phyloP scores from a whole-genome alignment of 192 early-diverging fungal genomes.

The Backusella macrospora region DNA sequence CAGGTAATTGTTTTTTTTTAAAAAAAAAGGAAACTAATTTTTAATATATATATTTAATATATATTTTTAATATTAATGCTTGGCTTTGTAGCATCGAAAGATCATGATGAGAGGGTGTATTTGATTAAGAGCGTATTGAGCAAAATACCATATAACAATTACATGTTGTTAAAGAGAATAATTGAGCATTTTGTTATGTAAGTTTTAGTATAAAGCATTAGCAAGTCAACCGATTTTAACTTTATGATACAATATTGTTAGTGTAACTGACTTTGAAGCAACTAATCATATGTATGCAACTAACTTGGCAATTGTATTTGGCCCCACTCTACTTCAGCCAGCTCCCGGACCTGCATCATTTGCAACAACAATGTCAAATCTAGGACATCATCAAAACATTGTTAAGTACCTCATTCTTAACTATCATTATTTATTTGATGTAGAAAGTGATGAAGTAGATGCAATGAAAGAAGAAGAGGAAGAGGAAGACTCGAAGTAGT shows the following conservation, averaged over 20 bases:
- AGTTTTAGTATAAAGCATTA: constrained; percentile 11
- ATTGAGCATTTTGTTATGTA: constrained; percentile 72
- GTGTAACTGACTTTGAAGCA: constrained; percentile 74
- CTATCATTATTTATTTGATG: constrained; percentile 78
- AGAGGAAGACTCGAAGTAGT: constrained; percentile 1
- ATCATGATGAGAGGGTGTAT: constrained; percentile 74
- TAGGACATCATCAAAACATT: constrained; percentile 73
- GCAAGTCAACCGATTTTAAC: neutral
- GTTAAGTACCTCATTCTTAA: constrained; percentile 74
- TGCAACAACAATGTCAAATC: constrained; percentile 68
- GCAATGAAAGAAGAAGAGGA: constrained; percentile 1
- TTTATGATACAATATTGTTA: constrained; percentile 10
- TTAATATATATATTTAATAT: constrained; percentile 16
- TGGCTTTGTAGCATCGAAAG: constrained; percentile 49
- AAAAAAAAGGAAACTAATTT: neutral
- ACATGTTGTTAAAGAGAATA: constrained; percentile 66
- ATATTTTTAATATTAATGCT: constrained; percentile 6
- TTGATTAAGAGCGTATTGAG: constrained; percentile 70
- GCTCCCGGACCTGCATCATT: constrained; percentile 62
- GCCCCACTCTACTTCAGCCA: constrained; percentile 82
- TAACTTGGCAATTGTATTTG: constrained; percentile 96
- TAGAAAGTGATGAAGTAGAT: constrained; percentile 58
- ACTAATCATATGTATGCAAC: constrained; percentile 89
- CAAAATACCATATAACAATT: constrained; percentile 64
- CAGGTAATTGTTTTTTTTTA: constrained; percentile 48